Base-by-base conservation (phyloP, 352 stramenopile species). In the Aphanomyces euteiches region DNA sequence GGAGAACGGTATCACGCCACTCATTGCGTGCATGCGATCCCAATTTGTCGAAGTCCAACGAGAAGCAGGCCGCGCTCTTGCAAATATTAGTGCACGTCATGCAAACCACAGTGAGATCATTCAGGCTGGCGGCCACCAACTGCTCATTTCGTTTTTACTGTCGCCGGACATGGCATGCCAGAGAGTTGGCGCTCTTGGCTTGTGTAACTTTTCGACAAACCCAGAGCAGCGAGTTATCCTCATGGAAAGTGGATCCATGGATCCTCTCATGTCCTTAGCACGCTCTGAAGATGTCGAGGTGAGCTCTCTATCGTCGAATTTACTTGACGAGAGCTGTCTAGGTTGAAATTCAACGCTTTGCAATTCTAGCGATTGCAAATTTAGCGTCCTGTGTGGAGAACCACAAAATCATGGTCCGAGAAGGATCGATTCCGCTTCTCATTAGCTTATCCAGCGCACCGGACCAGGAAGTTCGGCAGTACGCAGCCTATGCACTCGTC, bases 151-250 rank as follows among this genome's bases (percentile, higher is more conserved):
- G 43, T 98, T 97, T 73, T 72, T 98, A 38, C 74, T 98, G 36
- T 98, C 92, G 5, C 92, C 95, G 7, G 96, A 99, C 76, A 96
- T 95, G 78, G 87, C 85, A 3, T 98, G 90, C 17, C 93, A 98
- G 72, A 82, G 92, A 50, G 92, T 98, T 1, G 96, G 94, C 0
- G 81, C 94, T 1, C 83, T 98, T 21, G 96, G 96, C 1, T 93
- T 99, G 68, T 96, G 93, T 47, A 99, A 99, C 75, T 73, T 99
- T 12, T 91, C 91, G 37, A 98, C 95, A 15, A 96, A 98, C 60
- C 72, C 90, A 19, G 78, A 82, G 7, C 92, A 97, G 76, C 90
- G 91, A 54, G 87, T 94, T 34, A 73, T 92, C 19, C 80, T 99
- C 10, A 98, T 98, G 89, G 84, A 96, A 56, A 93, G 83, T 34